Percentiles rank a stretch among this genome's conserved stretches.
These are phyloP conservation scores for Fusarium devonianum DNA, from an alignment of 2,329 filamentous ascomycete species.

Conservation along the genomic window DNA sequence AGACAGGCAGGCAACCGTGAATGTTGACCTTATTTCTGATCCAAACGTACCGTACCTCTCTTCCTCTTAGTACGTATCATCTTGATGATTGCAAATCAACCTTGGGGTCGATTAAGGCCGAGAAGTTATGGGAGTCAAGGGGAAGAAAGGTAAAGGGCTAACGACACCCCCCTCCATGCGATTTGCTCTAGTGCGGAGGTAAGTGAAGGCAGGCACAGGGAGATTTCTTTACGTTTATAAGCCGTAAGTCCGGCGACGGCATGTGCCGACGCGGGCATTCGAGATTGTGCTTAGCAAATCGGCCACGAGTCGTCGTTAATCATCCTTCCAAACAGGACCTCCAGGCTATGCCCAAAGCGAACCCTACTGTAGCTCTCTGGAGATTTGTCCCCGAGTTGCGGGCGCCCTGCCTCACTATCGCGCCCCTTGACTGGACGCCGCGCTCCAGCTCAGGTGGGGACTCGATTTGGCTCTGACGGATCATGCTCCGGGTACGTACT, in stretches of 20 bases:
- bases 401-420: neutral
- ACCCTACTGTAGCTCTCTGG: neutral
- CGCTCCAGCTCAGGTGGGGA: neutral
- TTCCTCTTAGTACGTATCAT: too few species aligned
- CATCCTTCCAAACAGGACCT: constrained; percentile 15
- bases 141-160: constrained; percentile 1
- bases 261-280: constrained; percentile 6
- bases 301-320: constrained; percentile 39
- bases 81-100: constrained; percentile 30
- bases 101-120: constrained; percentile 7
- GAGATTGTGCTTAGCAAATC: neutral
- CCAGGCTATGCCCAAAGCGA: neutral
- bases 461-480: neutral
- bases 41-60: too few species aligned
- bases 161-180: constrained; percentile 24
- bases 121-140: neutral
- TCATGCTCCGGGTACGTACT: too few species aligned
- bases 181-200: too few species aligned
- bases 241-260: constrained; percentile 38
- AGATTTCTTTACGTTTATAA: constrained; percentile 15
- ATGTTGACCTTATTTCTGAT: too few species aligned
- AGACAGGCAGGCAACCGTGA: too few species aligned
- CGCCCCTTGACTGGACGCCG: constrained; percentile 12
- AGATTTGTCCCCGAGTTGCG: neutral
- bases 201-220: too few species aligned